Conservation (phyloP, 1,139 yeast genomes). For the Sugiyamaella grinbergsii region DNA sequence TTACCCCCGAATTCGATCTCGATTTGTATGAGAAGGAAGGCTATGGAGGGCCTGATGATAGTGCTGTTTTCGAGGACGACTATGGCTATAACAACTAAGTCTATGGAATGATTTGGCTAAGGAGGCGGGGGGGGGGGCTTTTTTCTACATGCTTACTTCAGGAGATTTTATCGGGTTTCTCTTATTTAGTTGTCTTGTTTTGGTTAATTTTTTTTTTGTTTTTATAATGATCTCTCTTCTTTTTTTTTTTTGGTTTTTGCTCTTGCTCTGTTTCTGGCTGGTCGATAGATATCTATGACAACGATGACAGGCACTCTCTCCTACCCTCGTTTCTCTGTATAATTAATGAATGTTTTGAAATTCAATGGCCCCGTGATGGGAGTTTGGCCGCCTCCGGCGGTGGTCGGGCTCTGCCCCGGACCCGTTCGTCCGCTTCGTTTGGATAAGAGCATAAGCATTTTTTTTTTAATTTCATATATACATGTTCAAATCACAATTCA, state of each 20-base stretch:
- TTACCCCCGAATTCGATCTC: conserved; percentile 29
- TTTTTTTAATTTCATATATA: no score
- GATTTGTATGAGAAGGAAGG: conserved; percentile 24
- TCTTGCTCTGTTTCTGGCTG: conserved; percentile 1
- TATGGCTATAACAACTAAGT: conserved; percentile 9
- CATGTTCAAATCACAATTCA: conserved; percentile 41
- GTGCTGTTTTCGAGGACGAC: conserved; percentile 25
- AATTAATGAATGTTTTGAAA: conserved; percentile 12
- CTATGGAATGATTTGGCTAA: no score
- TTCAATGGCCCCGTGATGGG: no score
- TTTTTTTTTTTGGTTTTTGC: no score
- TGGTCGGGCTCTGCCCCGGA: conserved; percentile 15
- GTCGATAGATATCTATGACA: conserved; percentile 13
- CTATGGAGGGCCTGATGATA: conserved; percentile 20
- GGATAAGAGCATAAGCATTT: no score
- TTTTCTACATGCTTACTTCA: no score
- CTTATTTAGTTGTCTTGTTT: conserved; percentile 7
- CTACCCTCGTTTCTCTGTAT: background rate
- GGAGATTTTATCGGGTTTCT: no score
- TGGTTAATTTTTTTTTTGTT: background rate
- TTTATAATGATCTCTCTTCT: background rate
- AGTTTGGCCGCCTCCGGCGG: conserved; percentile 7
- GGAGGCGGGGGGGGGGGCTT: no score
- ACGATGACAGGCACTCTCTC: conserved; percentile 1
- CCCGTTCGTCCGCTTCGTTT: background rate